phyloP scores from a whole-genome alignment of 108 stramenopile genomes.

The Cylindrotheca closterium region DNA sequence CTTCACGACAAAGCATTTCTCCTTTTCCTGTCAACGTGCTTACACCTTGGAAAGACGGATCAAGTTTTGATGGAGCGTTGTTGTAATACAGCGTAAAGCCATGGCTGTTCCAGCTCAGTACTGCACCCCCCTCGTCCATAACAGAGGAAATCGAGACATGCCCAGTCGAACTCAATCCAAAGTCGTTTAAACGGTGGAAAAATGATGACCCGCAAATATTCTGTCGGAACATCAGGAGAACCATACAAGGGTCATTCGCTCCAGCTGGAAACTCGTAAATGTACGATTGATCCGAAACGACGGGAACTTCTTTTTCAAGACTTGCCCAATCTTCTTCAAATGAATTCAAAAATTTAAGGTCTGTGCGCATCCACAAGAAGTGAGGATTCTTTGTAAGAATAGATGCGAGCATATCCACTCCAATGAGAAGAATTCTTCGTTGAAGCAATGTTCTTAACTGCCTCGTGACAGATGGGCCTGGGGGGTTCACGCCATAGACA shows the following conservation, averaged over 20 bases:
- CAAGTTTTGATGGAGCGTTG: slow-evolving; percentile 44
- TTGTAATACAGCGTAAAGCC: slow-evolving; percentile 53
- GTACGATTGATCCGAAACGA: slow-evolving; percentile 11
- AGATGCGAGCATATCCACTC: slow-evolving; percentile 59
- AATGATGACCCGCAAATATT: slow-evolving; percentile 74
- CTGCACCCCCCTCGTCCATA: slow-evolving; percentile 19
- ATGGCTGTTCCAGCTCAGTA: slow-evolving; percentile 25
- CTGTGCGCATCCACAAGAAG: slow-evolving; percentile 45
- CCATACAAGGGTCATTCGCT: slow-evolving; percentile 60
- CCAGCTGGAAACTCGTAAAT: slow-evolving; percentile 53
- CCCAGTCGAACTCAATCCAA: slow-evolving; percentile 18
- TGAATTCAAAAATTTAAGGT: slow-evolving; percentile 59
- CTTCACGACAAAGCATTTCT: slow-evolving; percentile 44
- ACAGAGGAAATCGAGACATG: slow-evolving; percentile 12
- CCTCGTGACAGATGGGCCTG: slow-evolving; percentile 63
- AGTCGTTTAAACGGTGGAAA: slow-evolving; percentile 59
- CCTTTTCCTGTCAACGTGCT: slow-evolving; percentile 74
- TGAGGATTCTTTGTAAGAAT: slow-evolving; percentile 76
- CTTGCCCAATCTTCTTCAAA: slow-evolving; percentile 48
- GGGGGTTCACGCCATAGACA: slow-evolving; percentile 58
- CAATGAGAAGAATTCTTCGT: slow-evolving; percentile 52
- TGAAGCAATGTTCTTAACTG: slow-evolving; percentile 65
- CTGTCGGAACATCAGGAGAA: slow-evolving; percentile 70
- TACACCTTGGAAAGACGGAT: slow-evolving; percentile 62
- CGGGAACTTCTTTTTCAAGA: slow-evolving; percentile 41